Evolutionary conservation across 2,329 filamentous ascomycete species (phyloP).

Genomic region (Pseudovirgaria hyperparasitica): DNA sequence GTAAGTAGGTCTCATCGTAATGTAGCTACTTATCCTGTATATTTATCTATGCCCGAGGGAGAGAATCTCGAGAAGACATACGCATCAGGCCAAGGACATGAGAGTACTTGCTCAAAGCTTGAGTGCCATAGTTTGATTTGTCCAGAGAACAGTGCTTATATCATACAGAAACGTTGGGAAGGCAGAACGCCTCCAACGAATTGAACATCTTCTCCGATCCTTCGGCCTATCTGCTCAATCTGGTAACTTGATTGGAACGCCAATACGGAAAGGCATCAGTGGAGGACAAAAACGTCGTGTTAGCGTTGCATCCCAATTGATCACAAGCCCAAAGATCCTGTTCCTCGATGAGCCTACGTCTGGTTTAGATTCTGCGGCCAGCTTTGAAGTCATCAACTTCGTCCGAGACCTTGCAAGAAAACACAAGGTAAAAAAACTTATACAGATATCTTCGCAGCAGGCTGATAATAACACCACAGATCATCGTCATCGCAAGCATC

Average conservation of each 20-base stretch:
- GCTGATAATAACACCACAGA: background rate
- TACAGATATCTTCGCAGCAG: background rate
- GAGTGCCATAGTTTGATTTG: too few relatives aligned
- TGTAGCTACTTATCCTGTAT: background rate
- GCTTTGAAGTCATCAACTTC: constrained; percentile 64
- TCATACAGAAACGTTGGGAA: constrained; percentile 34
- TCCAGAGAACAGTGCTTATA: too few relatives aligned
- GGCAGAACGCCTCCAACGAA: constrained; percentile 47
- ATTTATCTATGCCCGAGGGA: constrained; percentile 25
- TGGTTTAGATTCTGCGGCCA: constrained; percentile 67
- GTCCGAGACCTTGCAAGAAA: constrained; percentile 52
- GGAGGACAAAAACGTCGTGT: constrained; percentile 76
- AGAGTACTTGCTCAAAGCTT: too few relatives aligned
- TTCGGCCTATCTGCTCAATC: constrained; percentile 63
- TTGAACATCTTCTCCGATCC: constrained; percentile 52
- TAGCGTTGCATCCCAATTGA: constrained; percentile 67
- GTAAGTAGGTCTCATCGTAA: too few relatives aligned
- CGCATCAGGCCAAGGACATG: too few relatives aligned
- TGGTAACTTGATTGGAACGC: constrained; percentile 65
- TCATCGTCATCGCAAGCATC: constrained; percentile 65
- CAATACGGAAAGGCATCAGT: constrained; percentile 69
- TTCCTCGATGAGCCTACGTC: constrained; percentile 80
- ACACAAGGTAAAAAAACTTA: constrained; percentile 42
- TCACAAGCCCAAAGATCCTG: constrained; percentile 67
- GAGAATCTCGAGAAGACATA: too few relatives aligned